Evolutionary conservation across 352 stramenopile species (phyloP), one percentile per base, ranked within the genome.

Genomic region (Aphanomyces cochlioides): DNA sequence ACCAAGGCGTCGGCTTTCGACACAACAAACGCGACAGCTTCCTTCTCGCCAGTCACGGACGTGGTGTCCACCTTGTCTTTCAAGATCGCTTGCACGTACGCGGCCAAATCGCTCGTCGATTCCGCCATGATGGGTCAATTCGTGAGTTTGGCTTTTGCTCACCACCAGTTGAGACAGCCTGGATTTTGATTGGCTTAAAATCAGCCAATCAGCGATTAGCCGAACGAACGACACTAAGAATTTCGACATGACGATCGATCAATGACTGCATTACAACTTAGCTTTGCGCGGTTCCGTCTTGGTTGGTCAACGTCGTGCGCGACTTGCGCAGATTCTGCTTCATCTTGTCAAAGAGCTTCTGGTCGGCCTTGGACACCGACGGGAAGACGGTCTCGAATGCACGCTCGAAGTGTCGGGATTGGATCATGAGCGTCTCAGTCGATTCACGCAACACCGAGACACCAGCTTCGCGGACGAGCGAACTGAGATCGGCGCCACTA

Each of bases 401-500:
- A n/a, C 66, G 74, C 40, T 84, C 45, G 64, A 95, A 93, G 74
- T 95, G 84, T 7, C 76, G 59, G 53, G 85, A 78, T 53, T 87
- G 73, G 63, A 95, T 95, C 5, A 69, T 73, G 50, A 91, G 58
- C n/a, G 73, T 69, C 47, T 54, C 72, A 13, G 82, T 75, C 0
- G 83, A 79, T 59, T 88, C 82, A 0, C 87, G 82, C 54, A 99
- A 78, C 2, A 98, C 96, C 0, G 96, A 87, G 59, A 99, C 87
- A 34, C 96, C 96, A 3, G 98, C 97, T 77, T 99, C 97, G 21
- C 97, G 88, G 43, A 99, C 87, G 39, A 99, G 80, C 3, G 96
- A 96, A 48, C 94, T 95, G 45, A 99, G 87, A 79, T 99, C 98
- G 3, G 98, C 98, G 57, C 98, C 98, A 78, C 86, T 98, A 78